A percentile compares a stretch with the other conserved stretches of the same genome.
Evolutionary conservation across 2,329 filamentous ascomycete species (phyloP).

Genomic region (Cercospora citrullina): DNA sequence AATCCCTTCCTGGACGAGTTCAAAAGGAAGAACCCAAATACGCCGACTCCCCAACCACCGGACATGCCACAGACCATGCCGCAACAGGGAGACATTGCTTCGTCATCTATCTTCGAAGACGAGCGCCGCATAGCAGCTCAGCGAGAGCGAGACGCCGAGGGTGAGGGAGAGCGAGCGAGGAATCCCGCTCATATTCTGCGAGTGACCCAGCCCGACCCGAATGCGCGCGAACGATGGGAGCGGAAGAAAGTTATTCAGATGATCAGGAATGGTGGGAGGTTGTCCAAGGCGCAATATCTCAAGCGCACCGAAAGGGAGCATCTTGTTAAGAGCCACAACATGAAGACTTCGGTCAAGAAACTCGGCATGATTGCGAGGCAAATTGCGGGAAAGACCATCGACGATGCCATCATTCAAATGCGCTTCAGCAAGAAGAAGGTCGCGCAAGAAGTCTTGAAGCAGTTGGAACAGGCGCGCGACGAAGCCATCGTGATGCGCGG

Average conservation of each 20-base stretch:
- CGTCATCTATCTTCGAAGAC: constrained; percentile 56
- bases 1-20: constrained; percentile 66
- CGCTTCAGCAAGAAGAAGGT: constrained; percentile 92
- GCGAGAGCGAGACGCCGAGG: constrained; percentile 1
- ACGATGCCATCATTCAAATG: constrained; percentile 94
- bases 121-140: constrained; percentile 34
- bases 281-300: constrained; percentile 67
- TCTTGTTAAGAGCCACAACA: constrained; percentile 63
- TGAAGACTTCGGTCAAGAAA: constrained; percentile 91
- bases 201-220: constrained; percentile 73
- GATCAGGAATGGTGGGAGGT: constrained; percentile 66
- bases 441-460: constrained; percentile 73
- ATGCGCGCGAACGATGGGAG: constrained; percentile 71
- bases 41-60: constrained; percentile 5
- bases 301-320: constrained; percentile 63
- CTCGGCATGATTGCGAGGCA: constrained; percentile 81
- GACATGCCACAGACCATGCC: constrained; percentile 27
- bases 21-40: constrained; percentile 37
- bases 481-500: constrained; percentile 75
- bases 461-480: constrained; percentile 79
- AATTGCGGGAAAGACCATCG: constrained; percentile 88
- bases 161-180: constrained; percentile 35
- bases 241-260: constrained; percentile 79
- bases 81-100: constrained; percentile 46
- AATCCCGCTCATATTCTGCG: constrained; percentile 59